A percentile compares a stretch with the other conserved stretches of the same genome.
These are phyloP conservation scores for Fonsecaea monophora DNA, from an alignment of 2,329 filamentous ascomycete genomes.

Conservation along the genomic window DNA sequence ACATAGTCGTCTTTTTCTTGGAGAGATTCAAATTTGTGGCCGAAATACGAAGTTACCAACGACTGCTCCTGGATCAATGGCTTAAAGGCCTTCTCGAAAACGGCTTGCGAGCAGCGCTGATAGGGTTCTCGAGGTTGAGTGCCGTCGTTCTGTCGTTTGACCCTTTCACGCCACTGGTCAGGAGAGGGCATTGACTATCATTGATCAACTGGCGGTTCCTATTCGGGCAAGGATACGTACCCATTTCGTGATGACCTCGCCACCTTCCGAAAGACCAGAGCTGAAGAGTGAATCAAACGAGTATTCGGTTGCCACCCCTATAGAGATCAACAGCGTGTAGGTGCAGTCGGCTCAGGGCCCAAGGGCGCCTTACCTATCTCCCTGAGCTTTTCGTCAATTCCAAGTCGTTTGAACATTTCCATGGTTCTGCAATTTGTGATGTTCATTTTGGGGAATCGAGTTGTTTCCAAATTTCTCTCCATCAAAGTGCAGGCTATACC, in stretches of 20 bases:
- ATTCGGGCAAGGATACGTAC: not conserved
- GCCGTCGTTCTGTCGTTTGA: slow-evolving; percentile 44
- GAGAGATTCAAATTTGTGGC: slow-evolving; percentile 38
- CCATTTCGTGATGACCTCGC: slow-evolving; percentile 15
- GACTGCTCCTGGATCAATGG: slow-evolving; percentile 34
- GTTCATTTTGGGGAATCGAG: slow-evolving; percentile 48
- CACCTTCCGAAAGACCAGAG: slow-evolving; percentile 16
- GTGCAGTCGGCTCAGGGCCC: not conserved
- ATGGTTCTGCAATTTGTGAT: slow-evolving; percentile 46
- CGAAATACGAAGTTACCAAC: slow-evolving; percentile 40
- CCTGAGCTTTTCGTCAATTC: not conserved
- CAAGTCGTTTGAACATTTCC: slow-evolving; percentile 43
- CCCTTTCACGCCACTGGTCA: slow-evolving; percentile 32
- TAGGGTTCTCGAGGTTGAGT: slow-evolving; percentile 42
- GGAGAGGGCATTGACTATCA: slow-evolving; percentile 6
- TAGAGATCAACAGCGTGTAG: not conserved
- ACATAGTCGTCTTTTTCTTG: not conserved
- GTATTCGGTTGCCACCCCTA: slow-evolving; percentile 9
- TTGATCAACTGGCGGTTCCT: not conserved
- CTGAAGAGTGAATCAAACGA: slow-evolving; percentile 10
- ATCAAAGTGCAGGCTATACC: slow-evolving; percentile 6
- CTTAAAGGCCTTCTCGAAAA: slow-evolving; percentile 48
- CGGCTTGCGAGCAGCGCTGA: slow-evolving; percentile 44
- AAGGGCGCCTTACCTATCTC: slow-evolving; percentile 1
- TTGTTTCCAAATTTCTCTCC: slow-evolving; percentile 8